These are phyloP conservation scores for Phaeotremella skinneri DNA, from an alignment of 768 basidiomycete species.

Conservation along the genomic window DNA sequence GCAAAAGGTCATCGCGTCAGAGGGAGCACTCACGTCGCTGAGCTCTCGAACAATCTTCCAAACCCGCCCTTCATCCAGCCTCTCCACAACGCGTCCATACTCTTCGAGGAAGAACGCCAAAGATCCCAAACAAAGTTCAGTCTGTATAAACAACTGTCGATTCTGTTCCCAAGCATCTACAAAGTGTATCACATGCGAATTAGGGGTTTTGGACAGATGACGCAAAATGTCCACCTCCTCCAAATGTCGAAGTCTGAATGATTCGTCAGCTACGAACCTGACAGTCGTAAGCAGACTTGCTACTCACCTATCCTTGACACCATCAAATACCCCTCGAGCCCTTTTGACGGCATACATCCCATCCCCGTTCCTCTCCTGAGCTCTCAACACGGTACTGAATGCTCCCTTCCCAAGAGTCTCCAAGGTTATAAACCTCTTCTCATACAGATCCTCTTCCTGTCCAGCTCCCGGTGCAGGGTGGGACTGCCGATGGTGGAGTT, in stretches of 20 bases:
- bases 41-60: constrained; percentile 97
- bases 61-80: constrained; percentile 83
- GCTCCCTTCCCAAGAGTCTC: constrained; percentile 87
- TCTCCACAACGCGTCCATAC: constrained; percentile 73
- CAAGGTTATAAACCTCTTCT: constrained; percentile 76
- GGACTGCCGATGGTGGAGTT: constrained; percentile 39
- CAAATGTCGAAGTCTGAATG: constrained; percentile 62
- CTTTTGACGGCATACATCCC: constrained; percentile 83
- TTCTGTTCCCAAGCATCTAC: constrained; percentile 97
- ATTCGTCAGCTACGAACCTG: neutral
- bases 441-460: constrained; percentile 57
- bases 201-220: constrained; percentile 58
- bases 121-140: constrained; percentile 93
- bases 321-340: constrained; percentile 80
- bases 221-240: constrained; percentile 93
- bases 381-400: constrained; percentile 81
- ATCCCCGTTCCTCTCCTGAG: constrained; percentile 55
- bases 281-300: neutral
- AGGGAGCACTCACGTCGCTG: constrained; percentile 65
- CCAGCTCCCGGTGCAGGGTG: constrained; percentile 28
- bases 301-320: constrained; percentile 79
- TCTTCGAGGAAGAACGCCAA: constrained; percentile 87
- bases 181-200: constrained; percentile 76
- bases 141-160: constrained; percentile 84
- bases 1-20: neutral